Conservation (phyloP, 257 asterid species). For the Leptodermis oblonga region DNA sequence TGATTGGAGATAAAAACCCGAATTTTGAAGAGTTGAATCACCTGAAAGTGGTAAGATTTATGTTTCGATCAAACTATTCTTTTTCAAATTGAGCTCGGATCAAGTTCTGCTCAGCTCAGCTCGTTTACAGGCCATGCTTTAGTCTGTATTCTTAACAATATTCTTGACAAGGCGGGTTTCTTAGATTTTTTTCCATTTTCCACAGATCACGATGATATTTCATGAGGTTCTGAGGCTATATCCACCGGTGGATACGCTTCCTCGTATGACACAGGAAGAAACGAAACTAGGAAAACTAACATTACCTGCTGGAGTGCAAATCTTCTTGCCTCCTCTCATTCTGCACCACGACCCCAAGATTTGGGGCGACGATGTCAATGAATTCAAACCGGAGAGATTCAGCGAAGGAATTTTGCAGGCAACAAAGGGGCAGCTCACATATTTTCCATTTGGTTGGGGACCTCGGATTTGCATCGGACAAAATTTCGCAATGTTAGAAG, state of each 20-base stretch:
- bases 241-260: constrained; percentile 1
- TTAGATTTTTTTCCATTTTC: too few species aligned
- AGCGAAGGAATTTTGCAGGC: constrained; percentile 21
- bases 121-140: too few species aligned
- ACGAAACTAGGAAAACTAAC: constrained; percentile 20
- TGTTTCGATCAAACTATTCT: too few species aligned
- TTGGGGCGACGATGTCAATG: constrained; percentile 31
- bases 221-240: constrained; percentile 29
- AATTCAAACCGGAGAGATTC: constrained; percentile 33
- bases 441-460: constrained; percentile 30
- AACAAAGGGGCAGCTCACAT: constrained; percentile 20
- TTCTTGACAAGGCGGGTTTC: too few species aligned
- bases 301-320: constrained; percentile 21
- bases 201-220: constrained; percentile 26
- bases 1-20: constrained; percentile 16
- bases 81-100: too few species aligned
- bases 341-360: constrained; percentile 23
- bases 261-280: constrained; percentile 9
- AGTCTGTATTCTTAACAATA: too few species aligned
- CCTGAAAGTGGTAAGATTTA: constrained; percentile 33
- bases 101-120: too few species aligned
- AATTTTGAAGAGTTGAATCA: constrained; percentile 17
- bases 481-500: constrained; percentile 24
- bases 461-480: constrained; percentile 31
- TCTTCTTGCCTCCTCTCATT: constrained; percentile 17